Evolutionary conservation across 495 filamentous ascomycete genomes (phyloP).

Genomic region (Daldinia vernicosa): DNA sequence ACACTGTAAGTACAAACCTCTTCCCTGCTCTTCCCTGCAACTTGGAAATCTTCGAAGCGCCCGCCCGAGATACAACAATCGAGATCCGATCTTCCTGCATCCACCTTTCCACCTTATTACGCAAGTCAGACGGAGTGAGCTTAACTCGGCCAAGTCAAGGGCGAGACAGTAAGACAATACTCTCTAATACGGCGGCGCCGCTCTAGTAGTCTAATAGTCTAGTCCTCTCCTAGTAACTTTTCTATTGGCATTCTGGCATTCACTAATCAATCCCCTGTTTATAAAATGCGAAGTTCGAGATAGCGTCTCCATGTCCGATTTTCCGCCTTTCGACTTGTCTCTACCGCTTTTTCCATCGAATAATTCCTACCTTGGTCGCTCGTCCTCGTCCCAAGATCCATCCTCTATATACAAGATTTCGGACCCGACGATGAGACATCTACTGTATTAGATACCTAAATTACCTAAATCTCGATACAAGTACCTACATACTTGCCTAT

Average conservation of each 20-base stretch:
- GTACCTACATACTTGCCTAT: not conserved
- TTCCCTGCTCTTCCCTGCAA: not conserved
- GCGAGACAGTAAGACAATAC: slow-evolving; percentile 28
- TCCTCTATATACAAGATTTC: slow-evolving; percentile 9
- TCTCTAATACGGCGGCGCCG: slow-evolving; percentile 29
- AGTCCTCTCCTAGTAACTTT: slow-evolving; percentile 26
- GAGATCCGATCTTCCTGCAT: slow-evolving; percentile 19
- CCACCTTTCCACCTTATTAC: not conserved
- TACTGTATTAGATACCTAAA: slow-evolving; percentile 20
- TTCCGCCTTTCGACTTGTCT: slow-evolving; percentile 15
- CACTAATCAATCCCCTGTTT: slow-evolving; percentile 33
- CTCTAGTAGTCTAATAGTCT: slow-evolving; percentile 4
- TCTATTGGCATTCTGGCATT: slow-evolving; percentile 38
- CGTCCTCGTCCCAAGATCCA: not conserved
- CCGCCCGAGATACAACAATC: not conserved
- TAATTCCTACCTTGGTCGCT: slow-evolving; percentile 7
- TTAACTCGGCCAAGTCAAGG: slow-evolving; percentile 27
- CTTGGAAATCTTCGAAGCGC: slow-evolving; percentile 4
- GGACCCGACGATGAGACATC: slow-evolving; percentile 25
- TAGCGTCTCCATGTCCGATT: slow-evolving; percentile 38
- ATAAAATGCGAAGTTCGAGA: slow-evolving; percentile 34
- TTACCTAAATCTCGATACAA: slow-evolving; percentile 7
- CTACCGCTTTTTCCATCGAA: slow-evolving; percentile 18
- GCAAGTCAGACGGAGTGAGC: not conserved
- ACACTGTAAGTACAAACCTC: not conserved